A percentile compares a stretch with the other conserved stretches of the same genome.
These are phyloP conservation scores for Emergomyces pasteurianus DNA, from an alignment of 2,329 filamentous ascomycete genomes.

Conservation along the genomic window DNA sequence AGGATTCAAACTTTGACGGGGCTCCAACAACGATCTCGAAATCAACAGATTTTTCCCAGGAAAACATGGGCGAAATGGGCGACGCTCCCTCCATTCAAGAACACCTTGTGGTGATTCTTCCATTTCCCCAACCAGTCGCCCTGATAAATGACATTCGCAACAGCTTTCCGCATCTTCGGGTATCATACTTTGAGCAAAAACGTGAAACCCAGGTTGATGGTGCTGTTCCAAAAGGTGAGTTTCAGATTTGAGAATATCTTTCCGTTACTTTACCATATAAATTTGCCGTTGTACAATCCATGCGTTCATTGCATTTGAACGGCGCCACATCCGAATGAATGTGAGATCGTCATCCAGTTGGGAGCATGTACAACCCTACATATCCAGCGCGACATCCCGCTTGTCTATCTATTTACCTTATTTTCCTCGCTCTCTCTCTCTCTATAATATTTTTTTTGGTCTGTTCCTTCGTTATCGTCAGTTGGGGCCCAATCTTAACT, in stretches of 20 bases:
- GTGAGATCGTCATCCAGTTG: not conserved
- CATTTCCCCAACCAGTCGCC: conserved; percentile 30
- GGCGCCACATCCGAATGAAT: not conserved
- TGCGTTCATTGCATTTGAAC: not conserved
- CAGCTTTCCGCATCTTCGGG: conserved; percentile 35
- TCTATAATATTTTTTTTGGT: not conserved
- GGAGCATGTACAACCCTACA: not conserved
- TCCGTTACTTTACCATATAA: not conserved
- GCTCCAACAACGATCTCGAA: not conserved
- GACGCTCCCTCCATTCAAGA: conserved; percentile 14
- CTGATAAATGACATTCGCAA: conserved; percentile 27
- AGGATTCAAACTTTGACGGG: not conserved
- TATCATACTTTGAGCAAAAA: conserved; percentile 28
- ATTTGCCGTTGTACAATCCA: not conserved
- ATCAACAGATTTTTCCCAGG: not conserved
- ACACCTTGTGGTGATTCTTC: conserved; percentile 33
- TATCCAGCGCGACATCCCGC: not conserved
- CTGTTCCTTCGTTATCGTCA: not conserved
- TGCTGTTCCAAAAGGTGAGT: conserved; percentile 6
- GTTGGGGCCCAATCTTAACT: not conserved
- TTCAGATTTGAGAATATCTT: not conserved
- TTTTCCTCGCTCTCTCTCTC: not conserved
- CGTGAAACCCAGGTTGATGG: conserved; percentile 7
- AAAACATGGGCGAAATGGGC: conserved; percentile 7
- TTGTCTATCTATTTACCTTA: not conserved